Evolutionary conservation across 73 alveolate genomes (phyloP), one percentile per base, ranked within the genome.

Genomic region (Effrenium voratum): DNA sequence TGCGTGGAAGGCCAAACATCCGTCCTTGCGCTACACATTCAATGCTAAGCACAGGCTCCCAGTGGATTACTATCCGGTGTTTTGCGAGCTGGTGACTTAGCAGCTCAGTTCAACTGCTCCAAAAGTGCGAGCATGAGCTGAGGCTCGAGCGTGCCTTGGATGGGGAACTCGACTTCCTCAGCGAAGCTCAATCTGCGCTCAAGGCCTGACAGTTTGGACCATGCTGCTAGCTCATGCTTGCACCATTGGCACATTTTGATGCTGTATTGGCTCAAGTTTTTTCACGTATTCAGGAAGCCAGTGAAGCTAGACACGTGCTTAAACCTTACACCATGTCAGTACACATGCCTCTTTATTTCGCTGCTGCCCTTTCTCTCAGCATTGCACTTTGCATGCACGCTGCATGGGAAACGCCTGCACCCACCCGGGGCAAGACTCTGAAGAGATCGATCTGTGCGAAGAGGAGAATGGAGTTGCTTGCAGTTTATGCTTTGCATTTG

Each of bases 11-110:
- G 95, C 50, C 22, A 32, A 22, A 32, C 28, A 32, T 10, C 68
- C 22, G 22, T 55, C 30, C 68, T 55, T 10, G 30, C 68, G 68
- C 68, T 55, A 13, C 30, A 72, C 5, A 6, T 13, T 12, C 46
- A 0, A 12, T 79, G 68, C 3, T 47, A 26, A 5, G 22, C 30
- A 5, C 34, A 86, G 94, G 97, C 97, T 90, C 24, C 97, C 97
- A 24, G 97, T 90, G 38, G 97, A 90, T 70, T 90, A 90, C 75
- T 90, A 90, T 46, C 97, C 97, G 55, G 97, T 90, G 49, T 90
- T 90, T 45, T 90, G 87, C n/a, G 97, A 63, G 87, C 49, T 15
- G 22, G 87, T 19, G 38, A n/a, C 97, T 41, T 19, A 24, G 55
- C 2, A 24, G 44, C 26, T 24, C 16, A 22, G 90, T 36, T 75